A percentile compares a stretch with the other conserved stretches of the same genome.
These are phyloP conservation scores for Hericium rajendrae DNA, from an alignment of 768 basidiomycete species.

Conservation along the genomic window DNA sequence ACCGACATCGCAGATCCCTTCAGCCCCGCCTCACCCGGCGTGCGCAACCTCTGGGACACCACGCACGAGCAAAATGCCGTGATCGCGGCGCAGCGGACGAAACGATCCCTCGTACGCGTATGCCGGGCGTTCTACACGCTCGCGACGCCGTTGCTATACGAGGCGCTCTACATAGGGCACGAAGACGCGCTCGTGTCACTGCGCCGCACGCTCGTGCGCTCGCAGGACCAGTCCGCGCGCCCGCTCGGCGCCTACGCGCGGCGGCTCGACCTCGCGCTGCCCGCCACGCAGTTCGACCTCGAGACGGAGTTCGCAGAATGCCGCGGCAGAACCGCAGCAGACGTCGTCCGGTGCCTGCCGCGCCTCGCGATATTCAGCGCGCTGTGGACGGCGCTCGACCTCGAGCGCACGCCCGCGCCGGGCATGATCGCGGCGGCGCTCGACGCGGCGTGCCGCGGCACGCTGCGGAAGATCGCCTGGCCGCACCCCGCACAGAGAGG, in stretches of 20 bases:
- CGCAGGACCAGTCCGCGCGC: not conserved
- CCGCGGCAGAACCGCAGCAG: not conserved
- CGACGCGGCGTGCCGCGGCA: not conserved
- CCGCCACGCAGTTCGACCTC: not conserved
- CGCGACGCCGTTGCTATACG: constrained; percentile 4
- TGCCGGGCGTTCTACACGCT: not conserved
- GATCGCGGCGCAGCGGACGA: not conserved
- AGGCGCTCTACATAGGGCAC: not conserved
- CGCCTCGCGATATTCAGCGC: not conserved
- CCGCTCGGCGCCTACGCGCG: not conserved
- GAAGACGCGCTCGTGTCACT: not conserved
- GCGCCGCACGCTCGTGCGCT: not conserved
- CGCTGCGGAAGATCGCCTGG: not conserved
- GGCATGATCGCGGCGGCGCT: not conserved
- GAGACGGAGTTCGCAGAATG: too few relatives aligned
- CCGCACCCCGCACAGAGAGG: not conserved
- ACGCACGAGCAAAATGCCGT: not conserved
- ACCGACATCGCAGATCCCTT: constrained; percentile 1
- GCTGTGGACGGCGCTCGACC: not conserved
- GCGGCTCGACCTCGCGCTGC: not conserved
- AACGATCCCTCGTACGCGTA: not conserved
- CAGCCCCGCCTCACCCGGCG: not conserved
- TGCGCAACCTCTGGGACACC: not conserved
- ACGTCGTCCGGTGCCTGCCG: not conserved
- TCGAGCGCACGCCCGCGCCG: not conserved